phyloP scores from a whole-genome alignment of 768 basidiomycete genomes.

The Trametes elegans region DNA sequence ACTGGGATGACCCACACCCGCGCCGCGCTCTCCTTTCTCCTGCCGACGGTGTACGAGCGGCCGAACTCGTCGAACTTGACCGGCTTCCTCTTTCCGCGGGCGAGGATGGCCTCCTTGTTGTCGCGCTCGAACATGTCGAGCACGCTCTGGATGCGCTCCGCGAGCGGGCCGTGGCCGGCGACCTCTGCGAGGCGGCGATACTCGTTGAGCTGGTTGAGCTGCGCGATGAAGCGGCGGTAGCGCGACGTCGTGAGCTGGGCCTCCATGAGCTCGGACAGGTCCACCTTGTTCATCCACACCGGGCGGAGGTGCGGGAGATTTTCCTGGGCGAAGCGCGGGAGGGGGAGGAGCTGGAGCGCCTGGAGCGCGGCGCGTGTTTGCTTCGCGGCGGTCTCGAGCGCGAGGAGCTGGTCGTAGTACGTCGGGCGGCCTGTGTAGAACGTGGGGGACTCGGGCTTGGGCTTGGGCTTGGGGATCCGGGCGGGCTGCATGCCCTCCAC shows the following conservation, averaged over 20 bases:
- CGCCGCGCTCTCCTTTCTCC: constrained; percentile 86
- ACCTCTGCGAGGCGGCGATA: constrained; percentile 57
- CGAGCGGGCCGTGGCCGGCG: constrained; percentile 58
- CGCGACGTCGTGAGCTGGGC: constrained; percentile 64
- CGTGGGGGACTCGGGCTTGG: constrained; percentile 62
- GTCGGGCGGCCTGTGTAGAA: constrained; percentile 82
- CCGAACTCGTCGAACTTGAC: constrained; percentile 70
- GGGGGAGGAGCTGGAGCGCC: constrained; percentile 67
- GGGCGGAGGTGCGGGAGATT: constrained; percentile 56
- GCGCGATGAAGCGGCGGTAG: constrained; percentile 59
- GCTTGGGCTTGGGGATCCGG: constrained; percentile 2
- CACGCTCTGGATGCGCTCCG: constrained; percentile 46
- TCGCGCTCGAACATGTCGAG: constrained; percentile 60
- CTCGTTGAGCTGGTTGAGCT: constrained; percentile 67
- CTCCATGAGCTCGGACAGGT: constrained; percentile 56
- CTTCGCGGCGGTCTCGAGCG: constrained; percentile 63
- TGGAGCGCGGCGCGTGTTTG: constrained; percentile 59
- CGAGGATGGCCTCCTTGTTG: constrained; percentile 54
- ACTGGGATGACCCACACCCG: constrained; percentile 91
- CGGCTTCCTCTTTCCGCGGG: constrained; percentile 49
- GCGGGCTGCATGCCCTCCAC: constrained; percentile 18
- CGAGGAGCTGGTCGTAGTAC: constrained; percentile 70
- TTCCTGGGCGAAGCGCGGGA: constrained; percentile 66
- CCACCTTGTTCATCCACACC: constrained; percentile 66
- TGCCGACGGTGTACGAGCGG: constrained; percentile 83